Evolutionary conservation across 1,139 yeast genomes (phyloP).

Genomic region (Yamadazyma buinensis): DNA sequence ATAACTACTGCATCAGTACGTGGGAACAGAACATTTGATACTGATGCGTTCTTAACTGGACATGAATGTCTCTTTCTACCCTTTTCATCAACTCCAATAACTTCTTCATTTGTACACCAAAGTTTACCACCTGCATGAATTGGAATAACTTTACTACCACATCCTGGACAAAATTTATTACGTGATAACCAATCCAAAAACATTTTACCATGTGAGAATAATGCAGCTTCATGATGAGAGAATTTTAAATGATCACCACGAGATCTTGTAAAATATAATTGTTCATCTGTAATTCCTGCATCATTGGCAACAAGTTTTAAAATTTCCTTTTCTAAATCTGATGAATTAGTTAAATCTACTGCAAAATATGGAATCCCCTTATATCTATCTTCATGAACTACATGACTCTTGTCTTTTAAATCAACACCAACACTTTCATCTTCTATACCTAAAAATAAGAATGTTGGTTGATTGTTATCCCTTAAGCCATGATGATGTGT

Average conservation of each 20-base stretch:
- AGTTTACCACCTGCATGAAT: constrained; percentile 83
- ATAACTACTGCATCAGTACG: constrained; percentile 88
- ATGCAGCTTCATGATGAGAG: constrained; percentile 51
- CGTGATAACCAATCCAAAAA: constrained; percentile 81
- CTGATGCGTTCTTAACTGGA: constrained; percentile 51
- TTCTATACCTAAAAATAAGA: constrained; percentile 67
- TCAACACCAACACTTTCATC: constrained; percentile 47
- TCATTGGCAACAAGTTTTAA: constrained; percentile 16
- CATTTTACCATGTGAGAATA: constrained; percentile 80
- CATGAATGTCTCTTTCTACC: constrained; percentile 33
- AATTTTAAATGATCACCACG: constrained; percentile 36
- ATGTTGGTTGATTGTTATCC: constrained; percentile 34
- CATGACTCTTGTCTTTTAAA: constrained; percentile 23
- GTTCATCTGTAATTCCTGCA: constrained; percentile 12
- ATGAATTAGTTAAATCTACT: constrained; percentile 52
- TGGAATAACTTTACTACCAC: constrained; percentile 69
- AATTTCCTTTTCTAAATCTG: constrained; percentile 21
- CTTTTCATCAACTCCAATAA: constrained; percentile 9
- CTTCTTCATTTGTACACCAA: constrained; percentile 45
- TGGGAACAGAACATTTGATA: constrained; percentile 75
- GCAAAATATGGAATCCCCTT: constrained; percentile 77
- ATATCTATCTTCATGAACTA: constrained; percentile 48
- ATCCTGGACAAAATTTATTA: constrained; percentile 81
- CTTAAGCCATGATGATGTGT: constrained; percentile 30
- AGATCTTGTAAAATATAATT: constrained; percentile 28